Conservation (phyloP, 352 stramenopile species). For the Globisporangium iwayamae region DNA sequence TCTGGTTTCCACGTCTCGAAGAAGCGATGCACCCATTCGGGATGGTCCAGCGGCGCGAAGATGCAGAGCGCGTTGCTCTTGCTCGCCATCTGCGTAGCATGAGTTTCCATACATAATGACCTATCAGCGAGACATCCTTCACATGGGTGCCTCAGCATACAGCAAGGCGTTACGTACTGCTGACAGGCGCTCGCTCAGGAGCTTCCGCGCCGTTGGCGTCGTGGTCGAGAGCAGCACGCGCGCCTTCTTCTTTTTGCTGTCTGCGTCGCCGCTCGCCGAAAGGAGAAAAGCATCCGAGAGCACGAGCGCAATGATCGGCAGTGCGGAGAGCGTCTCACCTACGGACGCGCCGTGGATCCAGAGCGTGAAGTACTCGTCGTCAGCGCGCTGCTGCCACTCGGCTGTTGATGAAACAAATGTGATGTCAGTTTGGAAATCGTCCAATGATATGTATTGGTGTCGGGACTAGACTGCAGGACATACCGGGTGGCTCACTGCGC, state of each 20-base stretch:
- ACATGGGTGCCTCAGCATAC: no score
- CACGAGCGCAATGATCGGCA: conserved; percentile 58
- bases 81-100: conserved; percentile 1
- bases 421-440: background rate
- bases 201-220: conserved; percentile 48
- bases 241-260: conserved; percentile 7
- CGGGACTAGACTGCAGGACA: background rate
- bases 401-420: conserved; percentile 6
- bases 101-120: conserved; percentile 11
- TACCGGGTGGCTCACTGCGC: conserved; percentile 32
- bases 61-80: conserved; percentile 31
- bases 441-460: background rate
- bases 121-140: background rate
- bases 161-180: background rate
- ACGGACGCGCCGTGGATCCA: conserved; percentile 80
- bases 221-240: conserved; percentile 70
- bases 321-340: conserved; percentile 63
- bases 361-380: conserved; percentile 27
- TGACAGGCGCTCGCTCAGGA: conserved; percentile 29
- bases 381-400: conserved; percentile 19
- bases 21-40: conserved; percentile 47
- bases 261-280: conserved; percentile 10
- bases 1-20: conserved; percentile 56
- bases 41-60: conserved; percentile 67
- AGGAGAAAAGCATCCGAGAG: conserved; percentile 23